Evolutionary conservation across 306 rosid genomes (phyloP).

Genomic region (Lithocarpus polystachyus): DNA sequence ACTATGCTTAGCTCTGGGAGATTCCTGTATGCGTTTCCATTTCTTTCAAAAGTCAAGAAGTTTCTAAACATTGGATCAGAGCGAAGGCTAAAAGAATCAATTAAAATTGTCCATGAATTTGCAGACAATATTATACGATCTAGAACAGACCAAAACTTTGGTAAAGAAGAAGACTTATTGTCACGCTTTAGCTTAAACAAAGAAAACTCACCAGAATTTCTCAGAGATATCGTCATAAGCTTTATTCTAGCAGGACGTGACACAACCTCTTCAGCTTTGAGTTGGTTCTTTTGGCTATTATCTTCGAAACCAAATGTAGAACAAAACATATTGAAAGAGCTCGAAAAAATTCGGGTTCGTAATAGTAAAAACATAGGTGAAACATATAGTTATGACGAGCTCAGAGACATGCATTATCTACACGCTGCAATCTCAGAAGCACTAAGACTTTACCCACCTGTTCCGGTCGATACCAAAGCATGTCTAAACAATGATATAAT

Average conservation of each 20-base stretch:
- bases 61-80: conserved; percentile 12
- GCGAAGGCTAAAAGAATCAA: too few species aligned
- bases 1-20: conserved; percentile 39
- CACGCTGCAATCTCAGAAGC: conserved; percentile 24
- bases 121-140: conserved; percentile 20
- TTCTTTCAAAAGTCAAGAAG: conserved; percentile 26
- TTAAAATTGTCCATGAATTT: too few species aligned
- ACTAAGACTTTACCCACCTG: conserved; percentile 66
- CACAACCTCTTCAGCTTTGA: conserved; percentile 62
- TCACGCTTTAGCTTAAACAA: conserved; percentile 48
- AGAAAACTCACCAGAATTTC: too few species aligned
- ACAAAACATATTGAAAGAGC: too few species aligned
- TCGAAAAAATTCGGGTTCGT: conserved; percentile 13
- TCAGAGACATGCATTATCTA: conserved; percentile 57
- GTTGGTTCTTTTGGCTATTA: conserved; percentile 73
- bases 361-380: conserved; percentile 20
- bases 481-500: conserved; percentile 11
- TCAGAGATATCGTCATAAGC: too few species aligned
- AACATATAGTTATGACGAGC: conserved; percentile 38
- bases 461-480: conserved; percentile 44
- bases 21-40: conserved; percentile 26
- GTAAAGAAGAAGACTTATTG: conserved; percentile 33
- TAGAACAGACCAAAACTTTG: conserved; percentile 25
- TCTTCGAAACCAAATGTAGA: conserved; percentile 35
- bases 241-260: background rate